Base-by-base conservation (phyloP, 495 filamentous ascomycete genomes). In the Apiosordaria backusii region DNA sequence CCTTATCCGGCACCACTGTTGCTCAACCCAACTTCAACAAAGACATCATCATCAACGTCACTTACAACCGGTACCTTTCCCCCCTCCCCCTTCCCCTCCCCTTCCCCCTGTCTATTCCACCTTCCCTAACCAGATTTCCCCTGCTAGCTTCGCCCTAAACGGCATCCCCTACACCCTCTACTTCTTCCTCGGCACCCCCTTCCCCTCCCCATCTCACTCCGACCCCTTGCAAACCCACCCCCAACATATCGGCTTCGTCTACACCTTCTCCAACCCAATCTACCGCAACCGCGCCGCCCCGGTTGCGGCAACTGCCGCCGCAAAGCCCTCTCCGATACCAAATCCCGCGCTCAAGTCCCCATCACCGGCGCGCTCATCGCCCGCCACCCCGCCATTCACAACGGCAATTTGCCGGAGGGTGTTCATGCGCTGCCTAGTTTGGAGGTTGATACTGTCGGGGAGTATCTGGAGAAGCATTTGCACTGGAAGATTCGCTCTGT, bases 261-360 rank as follows among this genome's bases (percentile, higher is more conserved):
- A 55, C 22, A 55, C 52, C n/a, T 55, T 55, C 52, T 55, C 52
- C 52, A 55, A 55, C 52, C 52, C 52, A 4, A 55, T 55, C 52
- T 18, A 55, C 52, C 52, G 52, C 52, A 55, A 55, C 52, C 52
- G 52, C 52, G 52, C 52, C 52, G 52, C 52, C n/a, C 52, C 52
- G 52, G 52, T 18, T 55, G 52, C 22, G 52, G 52, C 3, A 55
- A 55, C 52, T 55, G 52, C 52, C 52, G 52, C 52, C 52, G 52
- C 52, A 55, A 55, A 55, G 52, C 52, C 3, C 52, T 55, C 13
- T 10, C n/a, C n/a, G 52, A 23, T 6, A 55, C 52, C n/a, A 55
- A 23, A 55, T 55, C 52, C 52, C 52, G 52, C 10, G 52, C 52
- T 5, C 52, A 55, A 55, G 52, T 55, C n/a, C 52, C 52, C 52